Percentiles rank a stretch among this genome's conserved stretches.
phyloP scores from a whole-genome alignment of 2,329 filamentous ascomycete species.

The Helicocarpus griseus region DNA sequence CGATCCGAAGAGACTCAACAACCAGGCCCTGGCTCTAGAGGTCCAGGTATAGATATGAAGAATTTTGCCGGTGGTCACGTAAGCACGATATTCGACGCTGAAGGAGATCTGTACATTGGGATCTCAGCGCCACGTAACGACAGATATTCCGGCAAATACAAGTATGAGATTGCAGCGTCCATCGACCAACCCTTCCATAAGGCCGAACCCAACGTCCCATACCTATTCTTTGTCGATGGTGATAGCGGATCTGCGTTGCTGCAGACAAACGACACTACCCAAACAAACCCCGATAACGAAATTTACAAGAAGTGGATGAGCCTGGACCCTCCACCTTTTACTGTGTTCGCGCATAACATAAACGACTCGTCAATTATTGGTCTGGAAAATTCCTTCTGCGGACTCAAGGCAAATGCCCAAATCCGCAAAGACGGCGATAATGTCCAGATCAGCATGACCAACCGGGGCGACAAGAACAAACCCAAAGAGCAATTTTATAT shows the following conservation, averaged over 20 bases:
- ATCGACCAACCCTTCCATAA: slow-evolving; percentile 68
- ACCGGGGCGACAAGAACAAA: slow-evolving; percentile 52
- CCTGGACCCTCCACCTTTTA: slow-evolving; percentile 55
- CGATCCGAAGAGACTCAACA: slow-evolving; percentile 51
- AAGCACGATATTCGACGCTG: slow-evolving; percentile 50
- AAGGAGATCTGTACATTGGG: slow-evolving; percentile 63
- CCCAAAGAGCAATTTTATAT: slow-evolving; percentile 87
- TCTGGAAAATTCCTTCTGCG: slow-evolving; percentile 72
- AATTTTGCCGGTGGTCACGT: slow-evolving; percentile 61
- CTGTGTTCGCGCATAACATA: slow-evolving; percentile 62
- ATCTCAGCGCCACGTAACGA: slow-evolving; percentile 61
- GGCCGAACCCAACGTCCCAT: slow-evolving; percentile 41
- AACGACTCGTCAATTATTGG: slow-evolving; percentile 54
- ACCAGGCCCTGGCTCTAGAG: slow-evolving; percentile 52
- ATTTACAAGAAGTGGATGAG: slow-evolving; percentile 48
- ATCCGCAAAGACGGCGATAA: slow-evolving; percentile 48
- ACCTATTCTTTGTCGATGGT: slow-evolving; percentile 73
- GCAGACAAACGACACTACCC: slow-evolving; percentile 63
- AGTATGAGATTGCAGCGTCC: slow-evolving; percentile 72
- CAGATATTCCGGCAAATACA: slow-evolving; percentile 58
- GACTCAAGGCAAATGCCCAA: slow-evolving; percentile 56
- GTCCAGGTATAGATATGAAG: slow-evolving; percentile 31
- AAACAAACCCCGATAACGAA: slow-evolving; percentile 34
- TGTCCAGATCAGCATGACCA: slow-evolving; percentile 57
- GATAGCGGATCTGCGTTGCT: slow-evolving; percentile 71